Percentiles rank a stretch among this genome's conserved stretches.
phyloP scores from a whole-genome alignment of 192 early-diverging fungal species.

The Coemansia sp. region DNA sequence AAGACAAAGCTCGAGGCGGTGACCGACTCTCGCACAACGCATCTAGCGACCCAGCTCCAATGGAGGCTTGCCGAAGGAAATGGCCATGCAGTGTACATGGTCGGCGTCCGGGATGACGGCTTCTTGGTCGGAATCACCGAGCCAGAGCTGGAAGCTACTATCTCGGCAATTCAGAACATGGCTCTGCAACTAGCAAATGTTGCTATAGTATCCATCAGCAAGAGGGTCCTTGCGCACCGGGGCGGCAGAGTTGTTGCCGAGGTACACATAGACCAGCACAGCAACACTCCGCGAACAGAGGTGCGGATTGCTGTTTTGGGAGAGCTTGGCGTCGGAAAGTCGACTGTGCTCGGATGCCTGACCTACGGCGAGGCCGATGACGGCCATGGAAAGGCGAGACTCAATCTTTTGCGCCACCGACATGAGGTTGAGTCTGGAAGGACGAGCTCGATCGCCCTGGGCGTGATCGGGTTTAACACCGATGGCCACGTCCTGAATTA shows the following conservation, averaged over 20 bases:
- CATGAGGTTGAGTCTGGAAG: conserved; percentile 92
- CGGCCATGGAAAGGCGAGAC: conserved; percentile 78
- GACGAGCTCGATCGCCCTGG: conserved; percentile 86
- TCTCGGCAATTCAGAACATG: conserved; percentile 33
- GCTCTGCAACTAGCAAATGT: conserved; percentile 36
- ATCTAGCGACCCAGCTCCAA: conserved; percentile 89
- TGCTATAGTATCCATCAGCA: conserved; percentile 41
- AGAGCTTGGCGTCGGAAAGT: conserved; percentile 79
- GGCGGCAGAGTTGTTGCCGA: conserved; percentile 70
- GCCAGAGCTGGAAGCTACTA: conserved; percentile 33
- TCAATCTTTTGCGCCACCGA: conserved; percentile 85
- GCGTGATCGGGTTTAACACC: conserved; percentile 82
- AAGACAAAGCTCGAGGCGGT: conserved; percentile 60
- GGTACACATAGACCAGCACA: conserved; percentile 67
- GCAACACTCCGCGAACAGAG: conserved; percentile 71
- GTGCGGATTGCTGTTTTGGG: conserved; percentile 85
- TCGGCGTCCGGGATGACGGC: conserved; percentile 88
- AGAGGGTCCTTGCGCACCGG: conserved; percentile 17
- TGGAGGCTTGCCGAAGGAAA: conserved; percentile 90
- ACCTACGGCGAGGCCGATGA: conserved; percentile 84
- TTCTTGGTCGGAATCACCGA: conserved; percentile 70
- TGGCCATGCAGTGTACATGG: conserved; percentile 86
- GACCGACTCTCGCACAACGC: conserved; percentile 62
- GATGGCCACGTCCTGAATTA: conserved; percentile 76
- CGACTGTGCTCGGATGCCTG: conserved; percentile 82